Base-by-base conservation (phyloP, 2,329 filamentous ascomycete genomes). In the Fusarium graminum region DNA sequence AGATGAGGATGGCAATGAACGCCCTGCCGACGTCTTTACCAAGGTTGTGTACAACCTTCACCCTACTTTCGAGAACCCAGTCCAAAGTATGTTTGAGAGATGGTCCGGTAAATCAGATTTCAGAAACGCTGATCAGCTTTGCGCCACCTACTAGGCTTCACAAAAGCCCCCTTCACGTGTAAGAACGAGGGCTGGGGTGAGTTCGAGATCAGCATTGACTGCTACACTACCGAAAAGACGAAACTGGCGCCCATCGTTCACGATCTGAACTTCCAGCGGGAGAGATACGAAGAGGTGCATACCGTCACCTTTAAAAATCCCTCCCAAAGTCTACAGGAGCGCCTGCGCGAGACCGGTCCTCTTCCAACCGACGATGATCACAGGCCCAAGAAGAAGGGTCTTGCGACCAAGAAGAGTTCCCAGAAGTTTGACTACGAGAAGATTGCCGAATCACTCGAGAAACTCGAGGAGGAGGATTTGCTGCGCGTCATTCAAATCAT, bases 101-200 rank as follows among this genome's bases (percentile, higher is more conserved):
- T 28, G 30, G 17, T 41, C 8, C 32, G 19, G 19, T 14, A 42
- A 22, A 43, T 46, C 12, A 11, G 16, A 42, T 39, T 10, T 17
- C 17, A 19, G 13, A 30, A 16, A 55, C 63, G 62, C 66, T 73
- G 47, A 74, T 44, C 19, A 43, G n/a, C 42, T 42, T 43, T 34
- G 25, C 47, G 22, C 51, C 38, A 29, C 28, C 43, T 22, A 38
- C 16, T 70, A 95, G 92, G 88, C 25, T 91, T 97, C 82, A 90
- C 89, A 75, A 90, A 91, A 68, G 88, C 93, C 1, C 95, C 95
- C 0, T 99, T 98, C 82, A 86, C 86, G 68, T 97, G 97, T 79
- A 84, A 88, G 67, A 97, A 99, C 80, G 92, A 97, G 80, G 95
- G 95, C 71, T 99, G 95, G 95, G 95, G 95, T 74, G 95, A 98